A percentile compares a stretch with the other conserved stretches of the same genome.
These are phyloP conservation scores for Hypoxylon lienhwacheense DNA, from an alignment of 495 filamentous ascomycete genomes.

Conservation along the genomic window DNA sequence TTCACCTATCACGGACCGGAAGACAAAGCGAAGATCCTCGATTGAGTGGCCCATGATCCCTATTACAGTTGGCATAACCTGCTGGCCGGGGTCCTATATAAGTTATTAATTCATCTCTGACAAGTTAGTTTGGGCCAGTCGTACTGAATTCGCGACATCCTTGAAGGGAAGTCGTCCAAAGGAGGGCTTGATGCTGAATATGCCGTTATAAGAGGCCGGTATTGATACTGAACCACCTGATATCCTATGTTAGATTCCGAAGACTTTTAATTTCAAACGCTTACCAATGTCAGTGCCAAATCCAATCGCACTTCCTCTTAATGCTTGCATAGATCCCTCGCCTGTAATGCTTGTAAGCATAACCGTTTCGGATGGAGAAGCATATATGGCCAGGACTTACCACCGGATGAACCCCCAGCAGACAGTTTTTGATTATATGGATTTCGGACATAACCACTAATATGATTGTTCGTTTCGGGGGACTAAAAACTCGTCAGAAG, in stretches of 20 bases:
- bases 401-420: background rate
- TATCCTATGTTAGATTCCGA: background rate
- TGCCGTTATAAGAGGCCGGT: background rate
- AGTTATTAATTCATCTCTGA: background rate
- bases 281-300: background rate
- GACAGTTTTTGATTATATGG: background rate
- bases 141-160: background rate
- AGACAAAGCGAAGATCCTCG: background rate
- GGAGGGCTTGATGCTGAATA: background rate
- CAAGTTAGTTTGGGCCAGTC: background rate
- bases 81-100: background rate
- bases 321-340: background rate
- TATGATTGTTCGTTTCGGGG: background rate
- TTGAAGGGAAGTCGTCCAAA: background rate
- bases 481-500: background rate
- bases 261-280: background rate
- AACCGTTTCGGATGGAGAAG: background rate
- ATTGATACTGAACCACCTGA: background rate
- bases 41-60: background rate
- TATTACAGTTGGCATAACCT: background rate
- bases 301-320: background rate
- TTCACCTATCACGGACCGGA: background rate
- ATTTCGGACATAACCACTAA: background rate
- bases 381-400: background rate
- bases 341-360: background rate